Percentiles rank a stretch among this genome's conserved stretches.
These are phyloP conservation scores for Globisporangium abappressorium DNA, from an alignment of 352 stramenopile genomes.

Conservation along the genomic window DNA sequence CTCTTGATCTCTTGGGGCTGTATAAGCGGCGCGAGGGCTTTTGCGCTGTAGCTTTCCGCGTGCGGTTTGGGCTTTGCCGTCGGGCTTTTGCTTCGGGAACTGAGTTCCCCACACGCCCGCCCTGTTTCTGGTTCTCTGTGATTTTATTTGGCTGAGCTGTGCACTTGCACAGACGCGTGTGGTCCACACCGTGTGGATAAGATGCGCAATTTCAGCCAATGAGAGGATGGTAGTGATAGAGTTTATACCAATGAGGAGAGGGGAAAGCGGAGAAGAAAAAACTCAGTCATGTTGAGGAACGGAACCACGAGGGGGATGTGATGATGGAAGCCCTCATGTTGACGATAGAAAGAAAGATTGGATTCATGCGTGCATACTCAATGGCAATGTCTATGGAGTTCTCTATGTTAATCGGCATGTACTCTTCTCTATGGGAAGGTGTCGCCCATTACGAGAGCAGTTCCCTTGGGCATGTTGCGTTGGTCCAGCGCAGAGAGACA, in stretches of 20 bases:
- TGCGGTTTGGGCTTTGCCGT: neutral
- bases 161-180: neutral
- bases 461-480: neutral
- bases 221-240: neutral
- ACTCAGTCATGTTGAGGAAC: neutral
- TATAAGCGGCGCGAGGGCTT: neutral
- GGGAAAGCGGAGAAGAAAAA: neutral
- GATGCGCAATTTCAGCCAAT: conserved; percentile 2
- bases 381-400: neutral
- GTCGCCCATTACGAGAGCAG: neutral
- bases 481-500: neutral
- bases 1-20: neutral
- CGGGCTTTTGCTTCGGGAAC: neutral
- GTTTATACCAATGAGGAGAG: neutral
- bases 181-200: conserved; percentile 4
- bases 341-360: neutral
- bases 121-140: conserved; percentile 11
- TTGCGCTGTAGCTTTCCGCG: neutral
- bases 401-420: neutral
- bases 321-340: neutral
- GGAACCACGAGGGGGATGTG: neutral
- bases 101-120: conserved; percentile 8
- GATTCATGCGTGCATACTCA: neutral
- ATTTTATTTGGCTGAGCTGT: conserved; percentile 5
- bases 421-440: neutral